These are phyloP conservation scores for Coccinonectria pachysandricola DNA, from an alignment of 2,329 filamentous ascomycete genomes.

Conservation along the genomic window DNA sequence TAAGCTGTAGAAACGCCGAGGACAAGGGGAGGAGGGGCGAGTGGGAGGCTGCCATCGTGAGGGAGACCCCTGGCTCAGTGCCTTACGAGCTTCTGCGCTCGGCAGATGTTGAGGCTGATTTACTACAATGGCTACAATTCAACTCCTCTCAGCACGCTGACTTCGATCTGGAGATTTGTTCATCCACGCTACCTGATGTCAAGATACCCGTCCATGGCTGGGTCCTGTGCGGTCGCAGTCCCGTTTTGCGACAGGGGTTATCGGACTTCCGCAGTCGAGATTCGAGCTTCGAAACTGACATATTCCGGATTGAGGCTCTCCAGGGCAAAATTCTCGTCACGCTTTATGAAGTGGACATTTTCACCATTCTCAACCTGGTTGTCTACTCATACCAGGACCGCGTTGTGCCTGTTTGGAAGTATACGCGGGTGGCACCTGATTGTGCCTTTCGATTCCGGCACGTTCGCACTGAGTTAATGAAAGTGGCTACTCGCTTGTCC, in stretches of 20 bases:
- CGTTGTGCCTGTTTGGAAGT: conserved; percentile 79
- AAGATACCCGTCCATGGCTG: conserved; percentile 76
- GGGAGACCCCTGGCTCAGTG: conserved; percentile 39
- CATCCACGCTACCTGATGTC: conserved; percentile 55
- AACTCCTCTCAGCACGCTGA: conserved; percentile 30
- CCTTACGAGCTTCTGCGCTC: conserved; percentile 48
- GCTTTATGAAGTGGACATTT: conserved; percentile 61
- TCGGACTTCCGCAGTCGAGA: conserved; percentile 37
- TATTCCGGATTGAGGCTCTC: conserved; percentile 24
- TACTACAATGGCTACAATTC: conserved; percentile 38
- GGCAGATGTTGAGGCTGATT: conserved; percentile 54
- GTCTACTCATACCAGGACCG: conserved; percentile 74
- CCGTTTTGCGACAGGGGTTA: conserved; percentile 53
- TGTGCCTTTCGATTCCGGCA: conserved; percentile 67
- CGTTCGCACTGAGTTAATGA: conserved; percentile 80
- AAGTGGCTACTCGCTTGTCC: conserved; percentile 60
- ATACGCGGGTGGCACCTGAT: conserved; percentile 53
- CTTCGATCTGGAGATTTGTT: conserved; percentile 36
- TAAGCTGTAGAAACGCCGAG: no score
- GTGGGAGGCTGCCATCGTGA: conserved; percentile 21
- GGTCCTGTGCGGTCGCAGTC: conserved; percentile 65
- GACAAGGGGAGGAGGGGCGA: conserved; percentile 30
- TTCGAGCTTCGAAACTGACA: conserved; percentile 15
- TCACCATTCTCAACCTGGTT: conserved; percentile 69
- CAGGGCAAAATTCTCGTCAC: conserved; percentile 47